Evolutionary conservation across 2,329 filamentous ascomycete genomes (phyloP).

Genomic region (Cordyceps javanica): DNA sequence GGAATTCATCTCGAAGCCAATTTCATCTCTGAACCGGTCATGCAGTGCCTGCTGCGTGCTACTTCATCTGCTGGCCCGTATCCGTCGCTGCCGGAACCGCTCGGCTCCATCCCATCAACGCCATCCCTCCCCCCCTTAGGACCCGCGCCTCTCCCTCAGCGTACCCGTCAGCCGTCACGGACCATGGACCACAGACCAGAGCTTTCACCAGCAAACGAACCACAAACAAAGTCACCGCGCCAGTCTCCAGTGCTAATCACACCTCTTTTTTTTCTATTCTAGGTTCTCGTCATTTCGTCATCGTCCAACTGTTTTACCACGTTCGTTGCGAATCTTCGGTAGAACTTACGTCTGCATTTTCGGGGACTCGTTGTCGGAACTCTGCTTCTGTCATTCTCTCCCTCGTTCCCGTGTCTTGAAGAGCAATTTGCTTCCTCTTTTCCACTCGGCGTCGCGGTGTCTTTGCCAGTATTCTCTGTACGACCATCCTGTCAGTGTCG

Average conservation of each 20-base stretch:
- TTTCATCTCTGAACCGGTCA: not conserved
- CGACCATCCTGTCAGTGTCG: constrained; percentile 11
- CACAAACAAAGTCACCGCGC: constrained; percentile 4
- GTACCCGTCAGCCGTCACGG: constrained; percentile 8
- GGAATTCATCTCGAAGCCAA: no score
- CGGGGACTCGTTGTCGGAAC: constrained; percentile 19
- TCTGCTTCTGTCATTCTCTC: constrained; percentile 23
- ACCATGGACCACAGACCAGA: not conserved
- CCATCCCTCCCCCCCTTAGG: no score
- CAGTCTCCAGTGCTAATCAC: constrained; percentile 17
- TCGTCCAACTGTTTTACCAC: constrained; percentile 33
- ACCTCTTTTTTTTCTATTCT: no score
- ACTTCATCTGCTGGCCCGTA: not conserved
- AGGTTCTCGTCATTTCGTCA: constrained; percentile 38
- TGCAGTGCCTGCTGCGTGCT: not conserved
- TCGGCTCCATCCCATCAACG: not conserved
- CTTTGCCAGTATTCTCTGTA: constrained; percentile 11
- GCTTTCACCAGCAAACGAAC: constrained; percentile 8
- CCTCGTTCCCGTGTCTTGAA: constrained; percentile 5
- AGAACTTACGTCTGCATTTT: constrained; percentile 28
- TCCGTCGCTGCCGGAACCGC: not conserved
- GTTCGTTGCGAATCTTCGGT: constrained; percentile 35
- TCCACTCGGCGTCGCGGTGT: constrained; percentile 12
- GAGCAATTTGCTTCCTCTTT: constrained; percentile 11
- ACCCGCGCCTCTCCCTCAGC: constrained; percentile 8